These are phyloP conservation scores for Pythium biforme DNA, from an alignment of 352 stramenopile genomes.

Conservation along the genomic window DNA sequence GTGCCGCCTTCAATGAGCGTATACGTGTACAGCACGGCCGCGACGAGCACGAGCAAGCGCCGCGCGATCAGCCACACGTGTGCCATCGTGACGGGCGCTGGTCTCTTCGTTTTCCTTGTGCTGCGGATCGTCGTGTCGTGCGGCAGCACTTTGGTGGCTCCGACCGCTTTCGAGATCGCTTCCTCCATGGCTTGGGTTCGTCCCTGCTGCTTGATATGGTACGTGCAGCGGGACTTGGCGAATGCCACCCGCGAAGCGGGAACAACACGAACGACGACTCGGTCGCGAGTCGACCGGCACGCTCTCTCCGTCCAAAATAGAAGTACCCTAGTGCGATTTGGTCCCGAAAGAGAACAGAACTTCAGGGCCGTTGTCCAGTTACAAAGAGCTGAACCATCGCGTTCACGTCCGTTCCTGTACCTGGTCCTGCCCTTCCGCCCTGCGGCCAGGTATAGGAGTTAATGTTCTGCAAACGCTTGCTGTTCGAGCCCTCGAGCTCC, in stretches of 20 bases:
- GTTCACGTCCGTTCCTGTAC: no score
- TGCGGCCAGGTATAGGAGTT: no score
- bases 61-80: slow-evolving; percentile 16
- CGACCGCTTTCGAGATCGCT: slow-evolving; percentile 6
- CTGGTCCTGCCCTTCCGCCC: no score
- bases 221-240: not conserved
- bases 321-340: no score
- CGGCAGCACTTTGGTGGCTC: slow-evolving; percentile 13
- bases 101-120: not conserved
- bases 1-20: slow-evolving; percentile 6
- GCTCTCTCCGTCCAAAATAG: no score
- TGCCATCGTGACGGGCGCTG: not conserved
- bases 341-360: not conserved
- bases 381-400: no score
- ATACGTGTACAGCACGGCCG: slow-evolving; percentile 10
- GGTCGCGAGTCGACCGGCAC: no score
- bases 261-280: no score
- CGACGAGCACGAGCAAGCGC: slow-evolving; percentile 11
- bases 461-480: no score
- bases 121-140: not conserved
- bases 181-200: slow-evolving; percentile 5
- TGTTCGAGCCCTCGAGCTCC: no score
- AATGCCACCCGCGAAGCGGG: not conserved
- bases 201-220: not conserved
- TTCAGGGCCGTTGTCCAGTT: no score